Evolutionary conservation across 108 stramenopile genomes (phyloP).

Genomic region (Aurantiochytrium sp.): DNA sequence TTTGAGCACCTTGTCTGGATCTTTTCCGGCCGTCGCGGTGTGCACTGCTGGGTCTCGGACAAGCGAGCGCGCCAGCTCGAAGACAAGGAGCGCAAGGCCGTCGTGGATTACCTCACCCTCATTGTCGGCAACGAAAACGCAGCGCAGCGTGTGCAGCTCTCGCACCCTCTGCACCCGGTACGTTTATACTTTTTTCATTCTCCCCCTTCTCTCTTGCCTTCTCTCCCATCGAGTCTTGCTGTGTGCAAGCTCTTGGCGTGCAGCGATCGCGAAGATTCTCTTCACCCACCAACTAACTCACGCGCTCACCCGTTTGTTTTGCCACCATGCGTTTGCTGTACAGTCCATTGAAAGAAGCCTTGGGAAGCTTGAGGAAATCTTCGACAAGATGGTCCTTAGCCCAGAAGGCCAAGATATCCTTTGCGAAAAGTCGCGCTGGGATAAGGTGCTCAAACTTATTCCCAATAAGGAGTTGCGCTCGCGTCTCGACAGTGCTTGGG

Average conservation of each 20-base stretch:
- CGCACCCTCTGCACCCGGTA: constrained; percentile 69
- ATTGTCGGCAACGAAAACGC: constrained; percentile 33
- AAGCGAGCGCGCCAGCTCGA: constrained; percentile 68
- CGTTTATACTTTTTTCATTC: not conserved
- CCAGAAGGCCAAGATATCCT: constrained; percentile 72
- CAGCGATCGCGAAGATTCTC: too few relatives aligned
- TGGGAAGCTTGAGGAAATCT: constrained; percentile 78
- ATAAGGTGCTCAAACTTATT: constrained; percentile 67
- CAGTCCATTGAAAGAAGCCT: constrained; percentile 69
- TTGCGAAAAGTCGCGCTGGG: constrained; percentile 55
- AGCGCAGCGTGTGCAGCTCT: constrained; percentile 44
- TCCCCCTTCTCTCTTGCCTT: too few relatives aligned
- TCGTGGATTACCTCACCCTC: constrained; percentile 92
- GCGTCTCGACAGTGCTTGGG: constrained; percentile 16
- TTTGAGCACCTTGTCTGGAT: constrained; percentile 94
- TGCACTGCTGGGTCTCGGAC: constrained; percentile 99
- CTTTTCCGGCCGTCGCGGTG: constrained; percentile 96
- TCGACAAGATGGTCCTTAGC: constrained; percentile 66
- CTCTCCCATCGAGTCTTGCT: too few relatives aligned
- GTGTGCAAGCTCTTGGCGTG: too few relatives aligned
- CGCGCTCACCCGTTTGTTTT: not conserved
- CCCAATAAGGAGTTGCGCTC: constrained; percentile 59
- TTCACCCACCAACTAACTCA: too few relatives aligned
- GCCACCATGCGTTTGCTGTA: too few relatives aligned
- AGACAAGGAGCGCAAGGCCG: constrained; percentile 83